Evolutionary conservation across 805 yeast species (phyloP), one percentile per base, ranked within the genome.

Genomic region (Candida ulmi): DNA sequence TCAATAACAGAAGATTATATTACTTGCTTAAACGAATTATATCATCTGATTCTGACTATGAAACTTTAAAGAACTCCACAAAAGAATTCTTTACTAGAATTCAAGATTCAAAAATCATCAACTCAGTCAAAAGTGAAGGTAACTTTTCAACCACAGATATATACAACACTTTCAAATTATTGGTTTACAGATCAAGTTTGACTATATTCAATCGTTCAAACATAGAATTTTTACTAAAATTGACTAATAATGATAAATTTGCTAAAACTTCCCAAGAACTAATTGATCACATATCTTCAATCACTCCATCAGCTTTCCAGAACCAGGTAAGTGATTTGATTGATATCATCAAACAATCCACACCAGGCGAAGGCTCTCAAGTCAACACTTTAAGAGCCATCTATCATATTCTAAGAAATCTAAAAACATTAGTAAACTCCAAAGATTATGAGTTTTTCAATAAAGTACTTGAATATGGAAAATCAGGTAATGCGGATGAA

Each of bases 201-300:
- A 58, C 83, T 3, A 54, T 81, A 17, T 83, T 72, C 59, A 88
- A 87, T 62, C 72, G 74, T 49, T 74, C 86, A 17, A 83, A 78
- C 50, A 66, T 87, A 16, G 59, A 72, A 0, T 66, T 74, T 15
- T 60, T 85, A 5, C 58, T 84, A n/a, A 68, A 61, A 16, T 51
- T 67, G 27, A 62, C 72, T 36, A 36, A 57, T 3, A 38, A 48
- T 6, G 53, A 58, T 34, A 48, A 58, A 11, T 52, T 63, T 47
- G 47, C 53, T 30, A 37, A 57, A 7, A 46, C 60, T 21, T 71
- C 88, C 0, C 74, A 77, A 40, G 76, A 70, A 36, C 46, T 83
- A 4, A 59, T 87, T 19, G 79, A 78, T 42, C 67, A 73, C 31
- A 73, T 85, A 3, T 78, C 95, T 0, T 50, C 57, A 2, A 66